A percentile compares a stretch with the other conserved stretches of the same genome.
phyloP scores from a whole-genome alignment of 2,329 filamentous ascomycete species.

The Didymella sp. region DNA sequence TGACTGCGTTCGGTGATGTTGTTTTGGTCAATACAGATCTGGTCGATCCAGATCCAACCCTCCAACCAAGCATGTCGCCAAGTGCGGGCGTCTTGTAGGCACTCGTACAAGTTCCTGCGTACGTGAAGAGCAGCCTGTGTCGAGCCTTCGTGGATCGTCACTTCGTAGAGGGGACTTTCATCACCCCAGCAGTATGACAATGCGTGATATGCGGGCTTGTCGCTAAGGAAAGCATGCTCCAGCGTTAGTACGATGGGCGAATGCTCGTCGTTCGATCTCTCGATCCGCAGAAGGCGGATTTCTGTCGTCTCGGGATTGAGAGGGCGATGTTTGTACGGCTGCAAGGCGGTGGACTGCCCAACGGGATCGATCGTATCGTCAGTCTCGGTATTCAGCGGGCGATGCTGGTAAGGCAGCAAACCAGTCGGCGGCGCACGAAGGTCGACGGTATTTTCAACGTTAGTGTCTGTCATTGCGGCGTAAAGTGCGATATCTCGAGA shows the following conservation, averaged over 20 bases:
- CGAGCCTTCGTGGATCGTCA: neutral
- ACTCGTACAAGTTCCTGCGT: neutral
- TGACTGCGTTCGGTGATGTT: neutral
- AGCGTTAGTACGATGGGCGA: no score
- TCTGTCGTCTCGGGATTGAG: no score
- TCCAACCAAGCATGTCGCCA: no score
- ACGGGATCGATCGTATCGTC: no score
- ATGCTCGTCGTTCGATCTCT: neutral
- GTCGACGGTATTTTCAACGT: no score
- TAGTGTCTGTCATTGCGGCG: no score
- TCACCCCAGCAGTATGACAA: neutral
- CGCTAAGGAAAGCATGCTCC: no score
- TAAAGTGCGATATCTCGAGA: no score
- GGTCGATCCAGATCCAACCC: conserved; percentile 6
- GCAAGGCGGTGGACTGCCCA: no score
- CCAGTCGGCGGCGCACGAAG: neutral
- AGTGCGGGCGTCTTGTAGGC: neutral
- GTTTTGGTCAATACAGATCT: neutral
- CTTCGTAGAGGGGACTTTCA: neutral
- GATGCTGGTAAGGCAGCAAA: neutral
- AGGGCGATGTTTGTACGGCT: no score
- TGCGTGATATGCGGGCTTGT: no score
- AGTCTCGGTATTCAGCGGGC: neutral
- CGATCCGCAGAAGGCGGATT: neutral
- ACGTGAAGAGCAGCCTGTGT: neutral